Base-by-base conservation (phyloP, 768 basidiomycete genomes). In the Hortiboletus campestris region DNA sequence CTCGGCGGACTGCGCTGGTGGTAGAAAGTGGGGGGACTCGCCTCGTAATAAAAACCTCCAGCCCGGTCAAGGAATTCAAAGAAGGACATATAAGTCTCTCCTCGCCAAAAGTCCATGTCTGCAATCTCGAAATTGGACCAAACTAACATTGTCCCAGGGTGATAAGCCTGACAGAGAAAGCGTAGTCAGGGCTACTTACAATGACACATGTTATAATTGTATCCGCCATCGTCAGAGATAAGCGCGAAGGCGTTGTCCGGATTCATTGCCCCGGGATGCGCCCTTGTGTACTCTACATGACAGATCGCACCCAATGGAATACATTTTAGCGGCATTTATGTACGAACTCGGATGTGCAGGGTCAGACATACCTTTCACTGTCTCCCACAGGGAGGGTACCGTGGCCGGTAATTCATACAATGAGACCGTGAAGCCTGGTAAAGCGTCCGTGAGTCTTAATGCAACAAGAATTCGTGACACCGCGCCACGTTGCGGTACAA, bases 121-220 rank as follows among this genome's bases (percentile, higher is more conserved):
- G 76, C 94, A 49, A 97, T 95, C 71, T 97, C 94, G 60, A 97
- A 96, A 72, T 95, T 97, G 61, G 86, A 90, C 92, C 92, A 94
- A 76, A 92, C 90, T 92, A 28, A 14, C 45, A 4, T 50, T 20
- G 14, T 53, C 39, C 44, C 34, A 10, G 14, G n/a, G 8, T 38
- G 25, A 47, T 59, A 12, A 61, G 57, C 28, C 19, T 10, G 2
- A 40, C 13, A 38, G 22, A 45, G 22, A 55, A 29, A 42, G 6
- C 16, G 16, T 4, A 11, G 4, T 29, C 16, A 46, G 6, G 31
- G 14, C 6, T 20, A 51, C 83, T 64, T 59, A 84, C 83, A 86
- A 55, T 86, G 84, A 64, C 86, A 89, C 43, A 78, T 64, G 67
- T 86, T 88, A 64, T 88, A 89, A 4, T 72, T 76, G 35, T 74